Evolutionary conservation across 2,329 filamentous ascomycete species (phyloP), one percentile per base, ranked within the genome.

Genomic region (Talaromyces amestolkiae): DNA sequence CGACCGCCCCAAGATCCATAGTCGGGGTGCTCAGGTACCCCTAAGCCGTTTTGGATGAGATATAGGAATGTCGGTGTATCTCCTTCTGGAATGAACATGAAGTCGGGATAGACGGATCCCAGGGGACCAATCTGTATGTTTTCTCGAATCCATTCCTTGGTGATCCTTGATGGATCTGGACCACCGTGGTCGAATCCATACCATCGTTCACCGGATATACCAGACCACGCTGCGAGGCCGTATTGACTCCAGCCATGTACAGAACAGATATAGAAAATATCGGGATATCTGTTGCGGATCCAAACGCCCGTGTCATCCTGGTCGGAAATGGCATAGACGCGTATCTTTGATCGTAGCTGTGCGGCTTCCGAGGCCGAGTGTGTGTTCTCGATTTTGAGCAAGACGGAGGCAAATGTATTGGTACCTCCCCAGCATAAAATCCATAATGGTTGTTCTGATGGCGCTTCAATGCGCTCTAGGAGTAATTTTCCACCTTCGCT

Each of bases 221-320:
- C 85, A 1, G 77, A 80, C 85, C 86, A 87, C 0, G 85, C 75
- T 0, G 85, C 85, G 61, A 81, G 69, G 2, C 78, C 79, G 67
- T 87, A 88, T 58, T 83, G 76, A 68, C 84, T 84, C 80, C 82
- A 87, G 7, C 80, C 84, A 69, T 87, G 86, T 1, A 86, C 72
- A 0, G 82, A 85, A 15, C 76, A 77, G 63, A 88, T 85, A 72
- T 86, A 87, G 68, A 85, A 83, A 7, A 87, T 70, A 31, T 84
- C 80, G 0, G 86, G 84, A 66, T 82, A 87, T 2, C 78, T 80
- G 54, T 77, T 74, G 17, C 85, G 81, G 41, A 88, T 83, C 85
- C 85, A 87, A 0, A 80, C 73, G 0, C 84, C 85, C 0, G 83
- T 82, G 67, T 88, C 82, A 67, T 87, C 85, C 68, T 87, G 85